Percentiles rank a stretch among this genome's conserved stretches.
Conservation (phyloP, 768 basidiomycete species). For the Leccinum boreale region DNA sequence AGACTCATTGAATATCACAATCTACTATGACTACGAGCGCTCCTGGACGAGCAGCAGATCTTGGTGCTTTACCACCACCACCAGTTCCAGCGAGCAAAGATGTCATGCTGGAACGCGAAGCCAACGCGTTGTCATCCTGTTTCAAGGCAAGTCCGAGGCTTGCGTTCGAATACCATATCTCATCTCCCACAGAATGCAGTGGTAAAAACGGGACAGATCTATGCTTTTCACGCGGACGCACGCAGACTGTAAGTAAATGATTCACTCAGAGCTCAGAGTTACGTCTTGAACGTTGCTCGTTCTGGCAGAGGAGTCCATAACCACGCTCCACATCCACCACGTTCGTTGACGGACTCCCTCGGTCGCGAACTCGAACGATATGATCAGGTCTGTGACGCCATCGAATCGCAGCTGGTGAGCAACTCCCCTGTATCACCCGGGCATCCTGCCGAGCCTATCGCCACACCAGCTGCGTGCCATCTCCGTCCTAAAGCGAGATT, state of each 20-base stretch:
- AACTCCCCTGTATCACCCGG: not conserved
- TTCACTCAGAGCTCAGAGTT: not conserved
- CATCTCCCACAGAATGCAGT: conserved; percentile 48
- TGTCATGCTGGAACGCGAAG: conserved; percentile 61
- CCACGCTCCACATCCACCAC: conserved; percentile 60
- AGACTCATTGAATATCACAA: conserved; percentile 37
- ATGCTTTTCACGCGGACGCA: conserved; percentile 64
- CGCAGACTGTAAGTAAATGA: conserved; percentile 52
- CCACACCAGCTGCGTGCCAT: conserved; percentile 63
- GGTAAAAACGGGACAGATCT: conserved; percentile 68
- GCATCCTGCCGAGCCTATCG: not conserved
- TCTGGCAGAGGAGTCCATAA: conserved; percentile 51
- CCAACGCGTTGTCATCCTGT: conserved; percentile 51
- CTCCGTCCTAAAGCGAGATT: conserved; percentile 66
- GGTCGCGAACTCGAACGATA: conserved; percentile 76
- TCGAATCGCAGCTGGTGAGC: conserved; percentile 69
- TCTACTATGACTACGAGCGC: conserved; percentile 17
- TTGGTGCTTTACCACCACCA: conserved; percentile 48
- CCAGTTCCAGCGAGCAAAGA: conserved; percentile 36
- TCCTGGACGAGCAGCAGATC: conserved; percentile 28
- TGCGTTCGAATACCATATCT: not conserved
- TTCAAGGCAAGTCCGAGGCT: conserved; percentile 46
- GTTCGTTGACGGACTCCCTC: conserved; percentile 58
- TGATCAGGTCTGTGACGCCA: conserved; percentile 74
- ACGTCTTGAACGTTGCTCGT: not conserved